These are phyloP conservation scores for Boletellus emodensis DNA, from an alignment of 768 basidiomycete species.

Conservation along the genomic window DNA sequence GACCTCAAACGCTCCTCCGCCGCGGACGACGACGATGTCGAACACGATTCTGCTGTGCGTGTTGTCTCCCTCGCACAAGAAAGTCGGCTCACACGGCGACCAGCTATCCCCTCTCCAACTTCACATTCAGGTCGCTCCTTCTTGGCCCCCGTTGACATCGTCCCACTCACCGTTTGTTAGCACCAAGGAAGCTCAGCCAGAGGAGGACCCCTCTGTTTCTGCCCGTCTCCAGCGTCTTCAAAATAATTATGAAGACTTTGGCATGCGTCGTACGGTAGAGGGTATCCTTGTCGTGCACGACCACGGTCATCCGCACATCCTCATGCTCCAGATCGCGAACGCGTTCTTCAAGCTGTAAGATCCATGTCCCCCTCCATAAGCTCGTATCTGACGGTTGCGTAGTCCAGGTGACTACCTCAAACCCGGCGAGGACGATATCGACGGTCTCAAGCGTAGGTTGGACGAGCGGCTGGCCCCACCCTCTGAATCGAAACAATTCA, in stretches of 20 bases:
- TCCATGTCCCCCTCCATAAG: not conserved
- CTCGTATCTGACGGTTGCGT: not conserved
- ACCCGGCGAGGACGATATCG: constrained; percentile 90
- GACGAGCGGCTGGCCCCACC: constrained; percentile 88
- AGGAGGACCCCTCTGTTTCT: constrained; percentile 95
- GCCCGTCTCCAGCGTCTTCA: constrained; percentile 91
- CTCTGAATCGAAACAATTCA: constrained; percentile 67
- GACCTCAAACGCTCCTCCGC: not conserved
- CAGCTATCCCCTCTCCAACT: constrained; percentile 85
- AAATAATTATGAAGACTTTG: constrained; percentile 95
- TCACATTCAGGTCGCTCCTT: constrained; percentile 72
- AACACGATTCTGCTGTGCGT: constrained; percentile 51
- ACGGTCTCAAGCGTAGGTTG: constrained; percentile 84
- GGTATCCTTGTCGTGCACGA: constrained; percentile 79
- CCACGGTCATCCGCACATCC: constrained; percentile 95
- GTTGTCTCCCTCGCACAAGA: not conserved
- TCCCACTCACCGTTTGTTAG: constrained; percentile 37
- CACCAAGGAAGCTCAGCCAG: constrained; percentile 94
- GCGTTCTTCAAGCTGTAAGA: constrained; percentile 97
- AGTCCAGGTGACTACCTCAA: constrained; percentile 99
- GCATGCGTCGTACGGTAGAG: constrained; percentile 94
- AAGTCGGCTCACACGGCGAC: not conserved
- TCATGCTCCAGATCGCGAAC: constrained; percentile 98
- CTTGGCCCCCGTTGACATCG: not conserved
- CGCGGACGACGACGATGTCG: constrained; percentile 37